phyloP scores from a whole-genome alignment of 148 eudicot genomes.

The Spergularia marina region DNA sequence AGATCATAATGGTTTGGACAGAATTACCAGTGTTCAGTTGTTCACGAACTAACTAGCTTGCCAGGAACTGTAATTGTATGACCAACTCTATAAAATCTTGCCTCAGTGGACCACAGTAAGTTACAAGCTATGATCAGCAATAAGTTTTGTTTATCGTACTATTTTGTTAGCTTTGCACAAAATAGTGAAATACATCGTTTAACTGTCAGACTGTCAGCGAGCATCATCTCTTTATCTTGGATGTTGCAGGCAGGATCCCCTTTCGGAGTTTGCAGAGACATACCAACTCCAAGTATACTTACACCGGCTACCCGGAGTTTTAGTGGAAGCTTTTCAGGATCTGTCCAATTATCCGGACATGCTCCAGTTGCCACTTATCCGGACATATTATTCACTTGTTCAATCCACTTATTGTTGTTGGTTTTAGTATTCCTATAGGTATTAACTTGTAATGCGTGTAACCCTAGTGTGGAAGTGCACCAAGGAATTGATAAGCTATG shows the following conservation, averaged over 20 bases:
- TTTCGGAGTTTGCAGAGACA: slow-evolving; percentile 65
- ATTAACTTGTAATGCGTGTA: slow-evolving; percentile 13
- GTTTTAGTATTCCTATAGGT: slow-evolving; percentile 23
- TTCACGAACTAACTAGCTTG: background rate
- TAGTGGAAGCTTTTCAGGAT: slow-evolving; percentile 81
- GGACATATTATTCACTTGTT: slow-evolving; percentile 29
- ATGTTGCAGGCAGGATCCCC: slow-evolving; percentile 78
- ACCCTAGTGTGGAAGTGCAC: slow-evolving; percentile 11
- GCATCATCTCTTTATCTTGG: slow-evolving; percentile 4
- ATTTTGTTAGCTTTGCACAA: background rate
- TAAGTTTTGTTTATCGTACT: background rate
- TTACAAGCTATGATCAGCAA: background rate
- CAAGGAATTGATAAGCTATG: slow-evolving; percentile 6
- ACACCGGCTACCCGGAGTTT: slow-evolving; percentile 36
- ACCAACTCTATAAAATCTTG: background rate
- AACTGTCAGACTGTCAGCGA: background rate
- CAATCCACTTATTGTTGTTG: slow-evolving; percentile 33
- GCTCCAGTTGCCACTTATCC: slow-evolving; percentile 43
- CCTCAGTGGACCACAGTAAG: background rate
- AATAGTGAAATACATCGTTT: background rate
- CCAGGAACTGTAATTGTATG: background rate
- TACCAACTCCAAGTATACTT: slow-evolving; percentile 44
- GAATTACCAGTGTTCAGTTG: background rate
- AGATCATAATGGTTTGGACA: background rate
- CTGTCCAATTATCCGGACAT: slow-evolving; percentile 71